Percentiles rank a stretch among this genome's conserved stretches.
These are phyloP conservation scores for Boletellus ananiceps DNA, from an alignment of 768 basidiomycete genomes.

Conservation along the genomic window DNA sequence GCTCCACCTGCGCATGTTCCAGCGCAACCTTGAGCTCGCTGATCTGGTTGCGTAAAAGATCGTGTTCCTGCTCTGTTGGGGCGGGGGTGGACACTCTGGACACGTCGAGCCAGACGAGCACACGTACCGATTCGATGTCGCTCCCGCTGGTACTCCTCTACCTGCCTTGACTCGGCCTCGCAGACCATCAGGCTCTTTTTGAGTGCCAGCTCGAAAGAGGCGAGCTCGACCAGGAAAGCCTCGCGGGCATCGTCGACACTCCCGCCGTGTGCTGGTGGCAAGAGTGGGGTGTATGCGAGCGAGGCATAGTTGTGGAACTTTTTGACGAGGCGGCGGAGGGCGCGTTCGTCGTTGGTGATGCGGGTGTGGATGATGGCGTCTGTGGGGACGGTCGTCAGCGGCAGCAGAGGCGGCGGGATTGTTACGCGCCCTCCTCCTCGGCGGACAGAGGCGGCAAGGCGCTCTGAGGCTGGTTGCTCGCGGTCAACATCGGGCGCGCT, in stretches of 20 bases:
- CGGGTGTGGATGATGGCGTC: constrained; percentile 78
- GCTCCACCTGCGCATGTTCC: constrained; percentile 73
- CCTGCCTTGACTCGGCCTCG: constrained; percentile 81
- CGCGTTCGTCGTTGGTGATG: constrained; percentile 79
- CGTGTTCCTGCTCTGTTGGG: constrained; percentile 63
- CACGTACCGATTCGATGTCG: constrained; percentile 66
- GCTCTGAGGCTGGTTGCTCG: constrained; percentile 7
- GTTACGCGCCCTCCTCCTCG: constrained; percentile 57
- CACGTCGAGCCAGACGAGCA: background rate
- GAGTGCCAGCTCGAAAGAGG: constrained; percentile 67
- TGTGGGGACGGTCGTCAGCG: constrained; percentile 26
- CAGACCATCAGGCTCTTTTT: constrained; percentile 81
- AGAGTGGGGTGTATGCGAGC: constrained; percentile 46
- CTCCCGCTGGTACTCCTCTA: constrained; percentile 77
- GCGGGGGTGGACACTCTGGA: background rate
- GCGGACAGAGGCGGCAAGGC: constrained; percentile 43
- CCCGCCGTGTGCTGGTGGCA: constrained; percentile 27
- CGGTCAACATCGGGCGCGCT: constrained; percentile 4
- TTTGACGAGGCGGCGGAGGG: constrained; percentile 72
- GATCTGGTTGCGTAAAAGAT: constrained; percentile 61
- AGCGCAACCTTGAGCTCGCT: constrained; percentile 70
- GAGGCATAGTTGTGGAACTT: constrained; percentile 74
- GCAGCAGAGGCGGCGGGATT: constrained; percentile 4
- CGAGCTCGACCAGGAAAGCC: constrained; percentile 72
- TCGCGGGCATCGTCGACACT: constrained; percentile 69